These are phyloP conservation scores for Corchorus olitorius DNA, from an alignment of 345 rosid species.

Conservation along the genomic window DNA sequence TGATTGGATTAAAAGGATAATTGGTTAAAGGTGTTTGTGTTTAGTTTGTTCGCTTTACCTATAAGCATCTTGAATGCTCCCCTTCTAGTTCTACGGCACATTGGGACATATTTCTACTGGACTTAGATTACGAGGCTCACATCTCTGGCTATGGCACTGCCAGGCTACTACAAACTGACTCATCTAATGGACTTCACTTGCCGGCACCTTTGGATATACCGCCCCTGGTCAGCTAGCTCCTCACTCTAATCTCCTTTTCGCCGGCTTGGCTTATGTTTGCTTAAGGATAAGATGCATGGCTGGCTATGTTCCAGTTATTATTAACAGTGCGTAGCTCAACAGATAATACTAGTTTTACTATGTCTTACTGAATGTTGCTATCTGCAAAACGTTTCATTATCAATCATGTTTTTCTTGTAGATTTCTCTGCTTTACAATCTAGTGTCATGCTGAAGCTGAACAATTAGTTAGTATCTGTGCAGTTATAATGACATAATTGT, in stretches of 20 bases:
- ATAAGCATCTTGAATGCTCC: not conserved
- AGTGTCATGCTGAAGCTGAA: no score
- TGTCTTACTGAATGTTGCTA: no score
- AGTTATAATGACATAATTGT: no score
- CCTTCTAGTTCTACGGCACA: not conserved
- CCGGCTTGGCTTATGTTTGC: not conserved
- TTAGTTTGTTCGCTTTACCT: not conserved
- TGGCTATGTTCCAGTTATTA: not conserved
- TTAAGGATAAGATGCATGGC: not conserved
- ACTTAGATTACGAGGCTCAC: not conserved
- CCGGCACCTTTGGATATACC: not conserved
- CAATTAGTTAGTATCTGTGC: no score
- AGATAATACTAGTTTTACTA: no score
- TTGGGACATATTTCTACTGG: not conserved
- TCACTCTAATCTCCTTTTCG: not conserved
- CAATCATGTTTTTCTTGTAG: no score
- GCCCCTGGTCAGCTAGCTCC: not conserved
- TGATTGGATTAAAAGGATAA: slow-evolving; percentile 28
- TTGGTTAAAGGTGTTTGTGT: not conserved
- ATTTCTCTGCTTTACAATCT: no score
- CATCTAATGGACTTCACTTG: not conserved
- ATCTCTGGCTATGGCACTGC: slow-evolving; percentile 1
- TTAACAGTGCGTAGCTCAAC: no score
- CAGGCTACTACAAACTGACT: not conserved
- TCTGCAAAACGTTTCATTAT: no score